Percentiles rank a stretch among this genome's conserved stretches.
phyloP scores from a whole-genome alignment of 768 basidiomycete genomes.

The Pleurotus tuber-regium region DNA sequence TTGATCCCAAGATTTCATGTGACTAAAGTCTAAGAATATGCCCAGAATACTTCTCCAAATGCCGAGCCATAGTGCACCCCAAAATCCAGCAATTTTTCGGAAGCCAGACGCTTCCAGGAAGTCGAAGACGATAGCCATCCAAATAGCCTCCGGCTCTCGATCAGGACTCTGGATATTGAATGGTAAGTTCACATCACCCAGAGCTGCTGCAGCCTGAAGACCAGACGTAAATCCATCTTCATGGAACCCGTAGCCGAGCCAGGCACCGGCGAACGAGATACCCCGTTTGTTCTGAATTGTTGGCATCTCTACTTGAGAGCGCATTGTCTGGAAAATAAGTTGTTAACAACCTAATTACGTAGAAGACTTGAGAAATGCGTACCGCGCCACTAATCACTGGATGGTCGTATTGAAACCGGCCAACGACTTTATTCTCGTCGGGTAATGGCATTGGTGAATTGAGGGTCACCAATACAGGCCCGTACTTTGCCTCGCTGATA shows the following conservation, averaged over 20 bases:
- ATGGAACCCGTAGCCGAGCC: slow-evolving; percentile 78
- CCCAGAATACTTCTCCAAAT: background rate
- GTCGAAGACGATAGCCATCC: slow-evolving; percentile 34
- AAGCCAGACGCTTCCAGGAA: slow-evolving; percentile 33
- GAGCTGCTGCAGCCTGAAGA: slow-evolving; percentile 30
- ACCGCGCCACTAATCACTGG: slow-evolving; percentile 60
- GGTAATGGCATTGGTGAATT: slow-evolving; percentile 64
- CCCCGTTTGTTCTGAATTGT: slow-evolving; percentile 61
- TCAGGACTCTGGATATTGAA: slow-evolving; percentile 44
- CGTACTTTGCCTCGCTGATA: slow-evolving; percentile 50
- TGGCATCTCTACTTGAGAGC: slow-evolving; percentile 49
- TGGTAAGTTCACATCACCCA: slow-evolving; percentile 28
- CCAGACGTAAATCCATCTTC: slow-evolving; percentile 70
- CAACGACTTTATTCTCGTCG: slow-evolving; percentile 38
- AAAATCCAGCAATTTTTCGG: slow-evolving; percentile 27
- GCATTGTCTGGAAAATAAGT: slow-evolving; percentile 40
- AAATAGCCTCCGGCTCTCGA: slow-evolving; percentile 17
- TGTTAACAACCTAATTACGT: background rate
- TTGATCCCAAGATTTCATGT: too few species aligned
- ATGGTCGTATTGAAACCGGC: slow-evolving; percentile 63
- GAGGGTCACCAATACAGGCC: slow-evolving; percentile 68
- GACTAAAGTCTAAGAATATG: background rate
- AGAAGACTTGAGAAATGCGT: slow-evolving; percentile 12
- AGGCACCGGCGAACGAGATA: slow-evolving; percentile 69
- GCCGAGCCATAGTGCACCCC: slow-evolving; percentile 18